A percentile compares a stretch with the other conserved stretches of the same genome.
Conservation (phyloP, 139 green algal genomes). For the Auxenochlorella pyrenoidosa region DNA sequence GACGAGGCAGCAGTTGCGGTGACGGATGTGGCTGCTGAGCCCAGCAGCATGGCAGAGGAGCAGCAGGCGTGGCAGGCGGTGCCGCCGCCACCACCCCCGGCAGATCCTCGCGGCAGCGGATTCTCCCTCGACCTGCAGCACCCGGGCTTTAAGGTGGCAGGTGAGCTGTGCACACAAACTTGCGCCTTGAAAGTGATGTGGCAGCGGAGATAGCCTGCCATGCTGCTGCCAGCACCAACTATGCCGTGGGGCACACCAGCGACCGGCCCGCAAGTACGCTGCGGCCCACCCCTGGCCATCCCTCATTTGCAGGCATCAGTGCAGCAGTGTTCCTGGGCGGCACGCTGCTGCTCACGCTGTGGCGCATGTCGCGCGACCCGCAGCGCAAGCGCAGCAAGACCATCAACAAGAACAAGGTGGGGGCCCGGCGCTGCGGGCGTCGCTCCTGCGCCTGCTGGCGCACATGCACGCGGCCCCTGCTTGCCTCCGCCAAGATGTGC, state of each 20-base stretch:
- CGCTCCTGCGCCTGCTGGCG: no score
- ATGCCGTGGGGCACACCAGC: no score
- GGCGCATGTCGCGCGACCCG: slow-evolving; percentile 45
- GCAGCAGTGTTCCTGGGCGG: slow-evolving; percentile 51
- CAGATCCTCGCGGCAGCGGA: background rate
- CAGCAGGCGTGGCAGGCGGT: slow-evolving; percentile 21
- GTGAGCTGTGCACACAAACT: background rate
- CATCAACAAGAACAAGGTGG: slow-evolving; percentile 74
- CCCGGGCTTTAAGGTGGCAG: background rate
- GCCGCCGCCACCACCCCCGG: background rate
- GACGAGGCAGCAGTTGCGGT: background rate
- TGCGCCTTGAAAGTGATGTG: background rate
- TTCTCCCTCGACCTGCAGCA: background rate
- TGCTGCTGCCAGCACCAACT: background rate
- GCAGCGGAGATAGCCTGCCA: background rate
- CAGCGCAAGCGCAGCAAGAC: slow-evolving; percentile 64
- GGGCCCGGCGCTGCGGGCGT: background rate
- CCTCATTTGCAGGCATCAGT: background rate
- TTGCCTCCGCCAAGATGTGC: no score
- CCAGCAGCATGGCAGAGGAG: background rate
- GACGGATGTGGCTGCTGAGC: background rate
- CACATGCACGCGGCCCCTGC: no score
- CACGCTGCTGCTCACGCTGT: slow-evolving; percentile 61
- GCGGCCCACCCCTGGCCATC: no score
- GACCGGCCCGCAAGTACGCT: no score